phyloP scores from a whole-genome alignment of 768 basidiomycete species.

The Suillus luteus region DNA sequence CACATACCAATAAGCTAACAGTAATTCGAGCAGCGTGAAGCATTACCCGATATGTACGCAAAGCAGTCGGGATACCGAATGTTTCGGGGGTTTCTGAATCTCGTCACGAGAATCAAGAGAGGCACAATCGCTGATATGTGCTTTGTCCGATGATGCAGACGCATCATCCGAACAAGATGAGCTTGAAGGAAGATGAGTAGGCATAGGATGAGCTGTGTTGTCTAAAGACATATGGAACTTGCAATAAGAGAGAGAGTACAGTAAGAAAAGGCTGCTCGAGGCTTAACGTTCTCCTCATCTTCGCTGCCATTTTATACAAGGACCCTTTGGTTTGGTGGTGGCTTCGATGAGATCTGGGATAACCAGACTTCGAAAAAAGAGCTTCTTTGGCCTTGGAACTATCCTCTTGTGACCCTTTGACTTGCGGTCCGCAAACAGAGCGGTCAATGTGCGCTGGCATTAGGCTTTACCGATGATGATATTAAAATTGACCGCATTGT shows the following conservation, averaged over 20 bases:
- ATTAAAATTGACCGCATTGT: constrained; percentile 27
- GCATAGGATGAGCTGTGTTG: background rate
- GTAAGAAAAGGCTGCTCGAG: constrained; percentile 8
- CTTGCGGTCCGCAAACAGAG: constrained; percentile 18
- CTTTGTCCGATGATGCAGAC: constrained; percentile 18
- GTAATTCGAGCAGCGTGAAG: constrained; percentile 3
- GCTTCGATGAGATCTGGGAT: constrained; percentile 23
- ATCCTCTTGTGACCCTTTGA: constrained; percentile 21
- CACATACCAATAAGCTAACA: constrained; percentile 17
- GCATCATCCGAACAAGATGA: constrained; percentile 21
- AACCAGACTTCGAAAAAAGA: constrained; percentile 10
- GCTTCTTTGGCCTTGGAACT: constrained; percentile 17
- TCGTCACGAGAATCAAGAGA: constrained; percentile 25
- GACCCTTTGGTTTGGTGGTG: constrained; percentile 18
- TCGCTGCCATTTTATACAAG: constrained; percentile 29
- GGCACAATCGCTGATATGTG: constrained; percentile 24
- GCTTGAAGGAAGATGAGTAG: constrained; percentile 12
- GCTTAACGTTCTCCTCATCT: constrained; percentile 11
- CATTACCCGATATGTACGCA: constrained; percentile 69
- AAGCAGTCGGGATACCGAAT: constrained; percentile 61
- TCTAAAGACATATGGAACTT: constrained; percentile 3
- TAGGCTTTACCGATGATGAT: constrained; percentile 28
- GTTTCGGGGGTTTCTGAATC: constrained; percentile 16
- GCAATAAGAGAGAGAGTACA: constrained; percentile 1
- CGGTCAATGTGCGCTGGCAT: constrained; percentile 21